Percentiles rank a stretch among this genome's conserved stretches.
Conservation (phyloP, 1,139 yeast genomes). For the Hansenula anomala region DNA sequence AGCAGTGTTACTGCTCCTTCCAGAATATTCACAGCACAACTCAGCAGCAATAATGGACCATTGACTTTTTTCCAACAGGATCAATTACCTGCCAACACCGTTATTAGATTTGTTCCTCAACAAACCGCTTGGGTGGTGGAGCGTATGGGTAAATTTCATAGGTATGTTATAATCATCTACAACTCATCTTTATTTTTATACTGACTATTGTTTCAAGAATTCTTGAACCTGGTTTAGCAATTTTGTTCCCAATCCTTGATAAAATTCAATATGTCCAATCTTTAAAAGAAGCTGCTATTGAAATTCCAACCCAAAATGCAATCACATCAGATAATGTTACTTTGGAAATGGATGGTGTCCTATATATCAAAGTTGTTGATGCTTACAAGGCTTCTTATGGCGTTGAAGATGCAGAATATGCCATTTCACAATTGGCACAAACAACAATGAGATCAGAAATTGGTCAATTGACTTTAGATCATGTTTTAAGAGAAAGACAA, state of each 20-base stretch:
- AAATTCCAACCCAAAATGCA: slow-evolving; percentile 79
- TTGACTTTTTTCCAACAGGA: slow-evolving; percentile 64
- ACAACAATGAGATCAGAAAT: slow-evolving; percentile 90
- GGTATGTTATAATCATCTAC: no score
- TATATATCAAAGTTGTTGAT: slow-evolving; percentile 72
- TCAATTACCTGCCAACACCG: slow-evolving; percentile 67
- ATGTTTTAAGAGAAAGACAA: slow-evolving; percentile 74
- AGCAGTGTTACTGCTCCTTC: no score
- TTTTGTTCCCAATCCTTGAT: slow-evolving; percentile 69
- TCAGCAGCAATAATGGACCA: slow-evolving; percentile 8
- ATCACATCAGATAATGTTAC: slow-evolving; percentile 86
- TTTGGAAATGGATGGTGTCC: slow-evolving; percentile 78
- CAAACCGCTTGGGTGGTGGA: slow-evolving; percentile 92
- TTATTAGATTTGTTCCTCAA: slow-evolving; percentile 79
- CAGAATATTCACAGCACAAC: not conserved
- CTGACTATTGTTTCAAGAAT: slow-evolving; percentile 28
- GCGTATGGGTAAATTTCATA: slow-evolving; percentile 80
- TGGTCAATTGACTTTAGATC: slow-evolving; percentile 75
- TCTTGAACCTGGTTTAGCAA: slow-evolving; percentile 73
- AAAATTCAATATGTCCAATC: slow-evolving; percentile 78
- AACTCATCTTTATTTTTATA: no score
- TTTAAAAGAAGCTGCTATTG: slow-evolving; percentile 77
- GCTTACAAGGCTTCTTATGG: slow-evolving; percentile 87
- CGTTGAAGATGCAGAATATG: slow-evolving; percentile 84
- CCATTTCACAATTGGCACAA: slow-evolving; percentile 81